Conservation (phyloP, 352 stramenopile genomes). For the Globisporangium paddicum region DNA sequence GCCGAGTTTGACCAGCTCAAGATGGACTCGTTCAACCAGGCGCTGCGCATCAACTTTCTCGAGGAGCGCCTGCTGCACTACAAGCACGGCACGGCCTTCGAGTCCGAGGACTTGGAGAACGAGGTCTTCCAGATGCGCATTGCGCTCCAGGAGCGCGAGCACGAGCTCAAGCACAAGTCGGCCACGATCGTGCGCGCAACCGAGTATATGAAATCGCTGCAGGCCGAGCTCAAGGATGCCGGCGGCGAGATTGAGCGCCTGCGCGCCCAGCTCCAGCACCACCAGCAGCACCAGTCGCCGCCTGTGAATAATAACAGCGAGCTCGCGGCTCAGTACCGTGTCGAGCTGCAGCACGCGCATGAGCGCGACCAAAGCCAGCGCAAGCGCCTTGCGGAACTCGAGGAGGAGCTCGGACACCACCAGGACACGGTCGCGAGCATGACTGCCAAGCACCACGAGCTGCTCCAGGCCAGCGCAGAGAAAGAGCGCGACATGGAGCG, state of each 20-base stretch:
- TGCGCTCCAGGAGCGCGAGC: slow-evolving; percentile 56
- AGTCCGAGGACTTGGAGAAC: slow-evolving; percentile 55
- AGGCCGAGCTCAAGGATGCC: slow-evolving; percentile 30
- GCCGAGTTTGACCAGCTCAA: slow-evolving; percentile 40
- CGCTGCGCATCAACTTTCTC: slow-evolving; percentile 29
- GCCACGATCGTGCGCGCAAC: slow-evolving; percentile 56
- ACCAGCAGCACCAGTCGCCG: slow-evolving; percentile 14
- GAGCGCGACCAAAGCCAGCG: slow-evolving; percentile 27
- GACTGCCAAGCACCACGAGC: slow-evolving; percentile 30
- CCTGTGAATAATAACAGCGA: slow-evolving; percentile 6
- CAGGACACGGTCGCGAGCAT: slow-evolving; percentile 25
- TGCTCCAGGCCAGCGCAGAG: slow-evolving; percentile 17
- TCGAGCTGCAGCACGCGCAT: slow-evolving; percentile 27
- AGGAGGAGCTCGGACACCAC: slow-evolving; percentile 28
- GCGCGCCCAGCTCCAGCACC: slow-evolving; percentile 18
- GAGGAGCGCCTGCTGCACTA: slow-evolving; percentile 61
- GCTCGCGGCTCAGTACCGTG: slow-evolving; percentile 33
- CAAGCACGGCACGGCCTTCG: slow-evolving; percentile 57
- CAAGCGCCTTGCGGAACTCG: slow-evolving; percentile 28
- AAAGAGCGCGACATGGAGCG: slow-evolving; percentile 32
- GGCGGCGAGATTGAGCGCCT: slow-evolving; percentile 21
- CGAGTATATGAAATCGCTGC: slow-evolving; percentile 53
- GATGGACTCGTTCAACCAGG: slow-evolving; percentile 54
- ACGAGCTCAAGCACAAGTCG: slow-evolving; percentile 54
- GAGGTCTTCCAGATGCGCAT: slow-evolving; percentile 52